phyloP scores from a whole-genome alignment of 108 stramenopile species.

The Cyclotella sp. region DNA sequence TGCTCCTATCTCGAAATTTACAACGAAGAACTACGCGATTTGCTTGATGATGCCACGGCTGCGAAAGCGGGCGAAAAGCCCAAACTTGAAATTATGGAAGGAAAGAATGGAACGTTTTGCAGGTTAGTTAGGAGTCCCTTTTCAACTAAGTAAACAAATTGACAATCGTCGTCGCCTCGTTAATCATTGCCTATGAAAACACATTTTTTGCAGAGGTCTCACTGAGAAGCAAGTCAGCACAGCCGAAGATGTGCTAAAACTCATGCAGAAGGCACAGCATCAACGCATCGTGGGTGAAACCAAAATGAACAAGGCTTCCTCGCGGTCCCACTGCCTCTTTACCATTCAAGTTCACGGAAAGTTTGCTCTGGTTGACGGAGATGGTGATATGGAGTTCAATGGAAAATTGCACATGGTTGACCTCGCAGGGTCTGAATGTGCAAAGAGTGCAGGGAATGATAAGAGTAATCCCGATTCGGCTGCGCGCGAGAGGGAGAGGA shows the following conservation, averaged over 20 bases:
- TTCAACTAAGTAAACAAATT: neutral
- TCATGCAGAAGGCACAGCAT: conserved; percentile 86
- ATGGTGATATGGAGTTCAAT: conserved; percentile 72
- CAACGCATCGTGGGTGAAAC: conserved; percentile 93
- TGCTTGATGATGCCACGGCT: conserved; percentile 63
- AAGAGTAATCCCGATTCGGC: conserved; percentile 54
- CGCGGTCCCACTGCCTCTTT: conserved; percentile 93
- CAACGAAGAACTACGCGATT: conserved; percentile 91
- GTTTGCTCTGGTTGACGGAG: conserved; percentile 63
- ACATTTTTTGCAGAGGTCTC: conserved; percentile 58
- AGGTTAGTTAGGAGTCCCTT: conserved; percentile 26
- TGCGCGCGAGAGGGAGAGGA: conserved; percentile 72
- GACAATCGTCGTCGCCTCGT: too few relatives aligned
- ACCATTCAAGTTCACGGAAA: conserved; percentile 73
- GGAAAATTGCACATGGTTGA: conserved; percentile 96
- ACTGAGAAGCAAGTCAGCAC: conserved; percentile 75
- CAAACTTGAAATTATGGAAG: conserved; percentile 85
- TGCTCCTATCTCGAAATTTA: conserved; percentile 93
- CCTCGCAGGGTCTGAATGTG: conserved; percentile 80
- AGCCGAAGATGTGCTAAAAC: conserved; percentile 75
- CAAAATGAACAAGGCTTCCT: conserved; percentile 93
- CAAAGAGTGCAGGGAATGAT: conserved; percentile 51
- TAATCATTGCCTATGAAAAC: too few relatives aligned
- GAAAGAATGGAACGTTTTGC: conserved; percentile 71
- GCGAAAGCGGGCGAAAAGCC: conserved; percentile 27